Conservation (phyloP, 2,329 filamentous ascomycete species). For the Colletotrichum sp. region DNA sequence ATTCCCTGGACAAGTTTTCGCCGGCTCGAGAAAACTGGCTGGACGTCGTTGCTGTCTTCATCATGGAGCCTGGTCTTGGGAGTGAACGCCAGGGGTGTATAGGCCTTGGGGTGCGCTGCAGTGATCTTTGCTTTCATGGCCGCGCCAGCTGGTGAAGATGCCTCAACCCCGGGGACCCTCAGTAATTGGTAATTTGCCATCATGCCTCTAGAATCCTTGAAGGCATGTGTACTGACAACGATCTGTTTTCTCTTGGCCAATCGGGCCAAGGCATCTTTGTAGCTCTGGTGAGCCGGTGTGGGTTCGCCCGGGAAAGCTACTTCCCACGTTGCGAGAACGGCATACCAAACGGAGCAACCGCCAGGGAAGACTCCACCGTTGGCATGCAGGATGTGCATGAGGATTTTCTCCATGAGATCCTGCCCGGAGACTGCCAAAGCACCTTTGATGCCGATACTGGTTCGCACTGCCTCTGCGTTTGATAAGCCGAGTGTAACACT, state of each 20-base stretch:
- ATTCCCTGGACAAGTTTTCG: constrained; percentile 44
- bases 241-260: constrained; percentile 39
- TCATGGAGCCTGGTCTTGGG: constrained; percentile 26
- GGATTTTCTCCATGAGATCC: neutral
- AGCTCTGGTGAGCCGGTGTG: constrained; percentile 44
- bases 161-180: constrained; percentile 44
- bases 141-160: constrained; percentile 45
- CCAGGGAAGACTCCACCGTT: constrained; percentile 56
- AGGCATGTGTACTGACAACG: constrained; percentile 49
- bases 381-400: constrained; percentile 43
- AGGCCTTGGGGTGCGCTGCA: constrained; percentile 45
- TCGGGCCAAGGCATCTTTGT: constrained; percentile 40
- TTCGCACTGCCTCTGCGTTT: neutral
- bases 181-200: constrained; percentile 51
- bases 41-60: constrained; percentile 16
- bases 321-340: constrained; percentile 49
- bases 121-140: constrained; percentile 51
- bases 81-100: constrained; percentile 42
- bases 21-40: constrained; percentile 22
- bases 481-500: neutral
- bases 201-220: constrained; percentile 43
- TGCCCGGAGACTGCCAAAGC: neutral
- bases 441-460: neutral
- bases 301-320: constrained; percentile 42
- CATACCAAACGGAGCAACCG: constrained; percentile 54